Percentiles rank a stretch among this genome's conserved stretches.
These are phyloP conservation scores for Myxozyma monticola DNA, from an alignment of 805 yeast genomes.

Conservation along the genomic window DNA sequence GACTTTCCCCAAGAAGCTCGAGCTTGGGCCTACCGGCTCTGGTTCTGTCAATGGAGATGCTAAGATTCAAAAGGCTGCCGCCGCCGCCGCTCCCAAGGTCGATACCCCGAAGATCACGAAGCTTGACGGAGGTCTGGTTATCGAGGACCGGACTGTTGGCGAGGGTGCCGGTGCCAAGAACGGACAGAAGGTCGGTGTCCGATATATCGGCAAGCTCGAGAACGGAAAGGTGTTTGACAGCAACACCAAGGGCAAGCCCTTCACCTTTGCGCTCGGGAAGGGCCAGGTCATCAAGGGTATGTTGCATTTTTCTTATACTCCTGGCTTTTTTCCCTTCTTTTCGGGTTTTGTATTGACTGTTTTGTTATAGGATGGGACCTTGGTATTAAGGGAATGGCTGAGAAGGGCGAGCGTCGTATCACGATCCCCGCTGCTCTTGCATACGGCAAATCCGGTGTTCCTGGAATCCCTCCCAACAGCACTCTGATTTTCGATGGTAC, in stretches of 20 bases:
- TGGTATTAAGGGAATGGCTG: slow-evolving; percentile 98
- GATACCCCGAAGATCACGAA: slow-evolving; percentile 53
- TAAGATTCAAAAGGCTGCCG: slow-evolving; percentile 31
- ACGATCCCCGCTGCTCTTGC: slow-evolving; percentile 95
- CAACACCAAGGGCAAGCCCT: slow-evolving; percentile 96
- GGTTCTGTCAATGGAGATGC: no score
- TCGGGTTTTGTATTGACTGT: no score
- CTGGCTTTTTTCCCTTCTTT: neutral
- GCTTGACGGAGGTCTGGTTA: slow-evolving; percentile 86
- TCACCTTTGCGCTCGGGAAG: slow-evolving; percentile 83
- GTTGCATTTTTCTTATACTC: neutral
- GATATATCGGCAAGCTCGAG: slow-evolving; percentile 96
- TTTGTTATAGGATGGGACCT: slow-evolving; percentile 64
- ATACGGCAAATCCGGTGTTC: slow-evolving; percentile 89
- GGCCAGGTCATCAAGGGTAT: slow-evolving; percentile 87
- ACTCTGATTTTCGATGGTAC: slow-evolving; percentile 85
- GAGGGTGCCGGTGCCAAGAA: slow-evolving; percentile 83
- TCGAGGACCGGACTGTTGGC: slow-evolving; percentile 91
- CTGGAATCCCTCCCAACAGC: slow-evolving; percentile 97
- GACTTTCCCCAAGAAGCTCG: slow-evolving; percentile 84
- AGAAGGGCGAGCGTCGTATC: slow-evolving; percentile 98
- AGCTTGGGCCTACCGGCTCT: slow-evolving; percentile 82
- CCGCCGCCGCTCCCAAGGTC: slow-evolving; percentile 42
- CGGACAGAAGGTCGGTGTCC: slow-evolving; percentile 89
- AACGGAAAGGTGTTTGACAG: slow-evolving; percentile 97